Evolutionary conservation across 192 early-diverging fungal genomes (phyloP).

Genomic region (Umbelopsis isabellina): DNA sequence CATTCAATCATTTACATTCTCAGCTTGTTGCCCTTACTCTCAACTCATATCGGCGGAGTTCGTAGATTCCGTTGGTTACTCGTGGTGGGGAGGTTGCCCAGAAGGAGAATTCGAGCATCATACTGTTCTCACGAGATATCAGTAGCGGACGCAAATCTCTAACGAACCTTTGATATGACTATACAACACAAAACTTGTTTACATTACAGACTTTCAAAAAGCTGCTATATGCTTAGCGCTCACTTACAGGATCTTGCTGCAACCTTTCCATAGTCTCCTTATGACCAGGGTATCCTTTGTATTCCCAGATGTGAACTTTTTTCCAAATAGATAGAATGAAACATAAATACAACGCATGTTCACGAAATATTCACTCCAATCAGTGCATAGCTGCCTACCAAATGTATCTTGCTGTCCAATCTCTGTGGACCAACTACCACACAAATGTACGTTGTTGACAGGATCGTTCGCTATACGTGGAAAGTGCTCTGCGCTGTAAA

Average conservation of each 20-base stretch:
- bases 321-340: not conserved
- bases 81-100: slow-evolving; percentile 83
- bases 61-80: slow-evolving; percentile 84
- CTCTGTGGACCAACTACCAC: slow-evolving; percentile 87
- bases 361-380: not conserved
- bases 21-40: slow-evolving; percentile 46
- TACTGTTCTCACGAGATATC: slow-evolving; percentile 74
- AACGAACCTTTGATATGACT: slow-evolving; percentile 68
- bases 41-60: slow-evolving; percentile 86
- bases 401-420: slow-evolving; percentile 89
- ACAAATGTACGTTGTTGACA: slow-evolving; percentile 77
- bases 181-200: not conserved
- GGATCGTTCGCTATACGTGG: slow-evolving; percentile 77
- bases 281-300: slow-evolving; percentile 86
- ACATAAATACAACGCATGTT: not conserved
- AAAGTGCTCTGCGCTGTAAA: slow-evolving; percentile 71
- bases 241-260: slow-evolving; percentile 62
- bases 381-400: slow-evolving; percentile 49
- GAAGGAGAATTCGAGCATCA: slow-evolving; percentile 92
- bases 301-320: slow-evolving; percentile 93
- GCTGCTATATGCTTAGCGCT: not conserved
- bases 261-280: slow-evolving; percentile 64
- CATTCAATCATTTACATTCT: not conserved
- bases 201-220: not conserved
- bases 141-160: slow-evolving; percentile 73